Evolutionary conservation across 1,284 basidiomycete species (phyloP), one percentile per base, ranked within the genome.

Genomic region (Trichosporon ovoides): DNA sequence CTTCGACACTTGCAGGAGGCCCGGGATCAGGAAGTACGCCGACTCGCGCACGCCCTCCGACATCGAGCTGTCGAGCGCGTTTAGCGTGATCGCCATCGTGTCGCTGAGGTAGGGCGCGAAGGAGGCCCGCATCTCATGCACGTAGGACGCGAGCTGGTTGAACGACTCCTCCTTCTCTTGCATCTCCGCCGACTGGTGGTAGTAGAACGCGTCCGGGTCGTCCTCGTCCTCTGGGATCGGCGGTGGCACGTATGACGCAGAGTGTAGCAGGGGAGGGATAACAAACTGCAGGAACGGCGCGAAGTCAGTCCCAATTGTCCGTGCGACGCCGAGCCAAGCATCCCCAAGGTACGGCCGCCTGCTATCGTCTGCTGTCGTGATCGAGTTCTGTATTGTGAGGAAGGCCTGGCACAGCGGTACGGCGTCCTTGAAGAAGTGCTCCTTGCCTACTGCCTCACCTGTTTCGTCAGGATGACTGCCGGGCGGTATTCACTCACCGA

Each of bases 81-180:
- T 87, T 2, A 92, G 74, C 3, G 85, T 83, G 18, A 91, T 81
- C 69, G 88, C 85, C 35, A 92, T 81, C 11, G 81, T 82, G 67
- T 85, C 84, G 10, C 82, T 71, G 1, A 91, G 78, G 67, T 87
- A 92, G 0, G 87, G 88, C 0, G 84, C 85, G 67, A 90, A 90
- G 2, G 81, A 80, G 1, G 81, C 79, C 0, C 83, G 82, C 9
- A 91, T 81, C 9, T 87, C 85, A 36, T 84, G 85, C 61, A 84
- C 87, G 68, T 91, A 89, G 18, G 88, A 86, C 5, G 90, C 83
- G 13, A 93, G 80, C 35, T 87, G 89, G 66, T 89, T 87, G 65
- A 91, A 90, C 2, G 89, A 88, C 66, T 89, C 86, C 57, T 88
- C 61, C 72, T 92, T 91, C 66, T 92, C 90, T 66, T 90, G 88